Percentiles rank a stretch among this genome's conserved stretches.
These are phyloP conservation scores for Fusarium secorum DNA, from an alignment of 2,329 filamentous ascomycete species.

Conservation along the genomic window DNA sequence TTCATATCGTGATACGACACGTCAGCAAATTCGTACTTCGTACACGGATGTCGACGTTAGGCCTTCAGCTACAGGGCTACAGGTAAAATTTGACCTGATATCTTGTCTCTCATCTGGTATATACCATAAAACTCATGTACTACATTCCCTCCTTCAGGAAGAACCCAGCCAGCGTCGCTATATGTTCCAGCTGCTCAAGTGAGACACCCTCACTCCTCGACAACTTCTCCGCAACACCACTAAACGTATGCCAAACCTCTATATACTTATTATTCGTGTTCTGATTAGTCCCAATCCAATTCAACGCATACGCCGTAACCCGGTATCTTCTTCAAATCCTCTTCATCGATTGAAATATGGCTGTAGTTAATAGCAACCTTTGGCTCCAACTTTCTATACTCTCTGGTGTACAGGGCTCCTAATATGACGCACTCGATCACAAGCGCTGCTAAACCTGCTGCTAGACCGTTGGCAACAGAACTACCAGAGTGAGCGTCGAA, in stretches of 20 bases:
- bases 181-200: not conserved
- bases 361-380: not conserved
- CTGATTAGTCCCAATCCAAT: not conserved
- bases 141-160: not conserved
- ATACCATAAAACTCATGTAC: too few species aligned
- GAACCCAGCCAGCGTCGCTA: not conserved
- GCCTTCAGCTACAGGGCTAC: not conserved
- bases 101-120: too few species aligned
- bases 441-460: not conserved
- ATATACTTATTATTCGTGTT: not conserved
- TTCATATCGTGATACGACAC: not conserved
- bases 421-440: not conserved
- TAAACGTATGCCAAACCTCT: not conserved
- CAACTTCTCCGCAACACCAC: not conserved
- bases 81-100: too few species aligned
- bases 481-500: conserved; percentile 2
- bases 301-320: not conserved
- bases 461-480: conserved; percentile 2
- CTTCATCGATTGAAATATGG: not conserved
- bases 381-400: not conserved
- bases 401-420: not conserved
- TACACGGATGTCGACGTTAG: not conserved
- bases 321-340: not conserved
- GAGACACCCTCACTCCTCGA: not conserved
- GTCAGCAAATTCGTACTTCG: not conserved